Percentiles rank a stretch among this genome's conserved stretches.
These are phyloP conservation scores for Spergularia azorica DNA, from an alignment of 179 eudicot species.

Conservation along the genomic window DNA sequence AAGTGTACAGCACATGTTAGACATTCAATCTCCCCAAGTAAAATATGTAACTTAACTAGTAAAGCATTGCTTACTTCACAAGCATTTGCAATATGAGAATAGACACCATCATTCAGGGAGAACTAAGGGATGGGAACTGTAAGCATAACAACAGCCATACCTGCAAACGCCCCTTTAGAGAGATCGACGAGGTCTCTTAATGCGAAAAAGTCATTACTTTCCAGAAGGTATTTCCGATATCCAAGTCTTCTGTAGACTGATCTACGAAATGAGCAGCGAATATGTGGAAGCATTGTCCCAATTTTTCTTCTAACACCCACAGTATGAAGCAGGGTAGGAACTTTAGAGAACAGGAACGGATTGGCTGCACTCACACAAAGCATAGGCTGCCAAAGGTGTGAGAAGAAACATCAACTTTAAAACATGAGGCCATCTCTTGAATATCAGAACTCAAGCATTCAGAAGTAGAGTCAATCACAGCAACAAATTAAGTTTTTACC, in stretches of 20 bases:
- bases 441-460: conserved; percentile 2
- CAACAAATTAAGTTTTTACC: not conserved
- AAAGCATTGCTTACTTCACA: not conserved
- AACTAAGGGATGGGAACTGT: not conserved
- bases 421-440: not conserved
- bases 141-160: conserved; percentile 29
- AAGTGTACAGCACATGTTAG: not conserved
- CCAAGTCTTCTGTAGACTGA: conserved; percentile 78
- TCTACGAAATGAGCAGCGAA: conserved; percentile 81
- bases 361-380: conserved; percentile 95
- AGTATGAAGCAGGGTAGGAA: conserved; percentile 72
- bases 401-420: conserved; percentile 13
- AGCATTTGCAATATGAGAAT: not conserved
- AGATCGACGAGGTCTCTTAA: conserved; percentile 88
- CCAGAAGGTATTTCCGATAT: conserved; percentile 90
- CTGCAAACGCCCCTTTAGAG: conserved; percentile 96
- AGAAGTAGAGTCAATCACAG: not conserved
- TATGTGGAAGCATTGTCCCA: conserved; percentile 77
- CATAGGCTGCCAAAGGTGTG: conserved; percentile 84
- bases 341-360: conserved; percentile 79
- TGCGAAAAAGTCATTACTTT: conserved; percentile 87
- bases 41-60: not conserved
- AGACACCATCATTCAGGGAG: not conserved
- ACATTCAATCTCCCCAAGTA: not conserved
- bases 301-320: conserved; percentile 69